Percentiles rank a stretch among this genome's conserved stretches.
phyloP scores from a whole-genome alignment of 495 filamentous ascomycete genomes.

The Hypoxylon cercidicola region DNA sequence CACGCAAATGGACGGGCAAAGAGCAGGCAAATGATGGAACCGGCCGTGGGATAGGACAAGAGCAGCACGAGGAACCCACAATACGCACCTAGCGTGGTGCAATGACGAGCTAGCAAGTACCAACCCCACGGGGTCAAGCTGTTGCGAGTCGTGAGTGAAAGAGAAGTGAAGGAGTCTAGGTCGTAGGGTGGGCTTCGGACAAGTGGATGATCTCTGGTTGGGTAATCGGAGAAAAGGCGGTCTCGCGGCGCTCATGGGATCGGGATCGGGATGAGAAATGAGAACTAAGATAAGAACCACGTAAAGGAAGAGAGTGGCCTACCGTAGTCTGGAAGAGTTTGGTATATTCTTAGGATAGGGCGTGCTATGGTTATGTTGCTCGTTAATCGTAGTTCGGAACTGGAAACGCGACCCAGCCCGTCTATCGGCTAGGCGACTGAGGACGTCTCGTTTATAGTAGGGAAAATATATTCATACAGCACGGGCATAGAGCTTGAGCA shows the following conservation, averaged over 20 bases:
- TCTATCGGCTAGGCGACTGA: conserved; percentile 28
- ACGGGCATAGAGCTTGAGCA: conserved; percentile 32
- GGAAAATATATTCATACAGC: conserved; percentile 31
- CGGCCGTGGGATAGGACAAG: conserved; percentile 16
- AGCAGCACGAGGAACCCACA: conserved; percentile 26
- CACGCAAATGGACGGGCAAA: conserved; percentile 18
- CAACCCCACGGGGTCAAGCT: conserved; percentile 39
- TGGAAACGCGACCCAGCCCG: conserved; percentile 2
- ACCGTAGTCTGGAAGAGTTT: conserved; percentile 28
- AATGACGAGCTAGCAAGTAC: conserved; percentile 28
- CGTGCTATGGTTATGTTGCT: conserved; percentile 2
- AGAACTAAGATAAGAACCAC: conserved; percentile 16
- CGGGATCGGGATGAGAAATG: conserved; percentile 20
- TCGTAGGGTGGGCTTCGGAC: conserved; percentile 51
- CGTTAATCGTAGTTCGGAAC: conserved; percentile 21
- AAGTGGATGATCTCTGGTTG: conserved; percentile 56
- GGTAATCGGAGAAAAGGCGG: conserved; percentile 45
- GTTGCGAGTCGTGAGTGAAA: conserved; percentile 29
- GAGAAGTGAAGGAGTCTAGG: conserved; percentile 29
- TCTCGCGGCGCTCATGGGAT: conserved; percentile 21
- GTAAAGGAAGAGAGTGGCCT: conserved; percentile 12
- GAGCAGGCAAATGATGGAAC: conserved; percentile 30
- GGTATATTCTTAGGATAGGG: conserved; percentile 11
- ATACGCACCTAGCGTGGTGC: conserved; percentile 25
- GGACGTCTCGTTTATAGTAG: conserved; percentile 31